Evolutionary conservation across 176 grass and related monocot species (phyloP).

Genomic region (Poa annua): DNA sequence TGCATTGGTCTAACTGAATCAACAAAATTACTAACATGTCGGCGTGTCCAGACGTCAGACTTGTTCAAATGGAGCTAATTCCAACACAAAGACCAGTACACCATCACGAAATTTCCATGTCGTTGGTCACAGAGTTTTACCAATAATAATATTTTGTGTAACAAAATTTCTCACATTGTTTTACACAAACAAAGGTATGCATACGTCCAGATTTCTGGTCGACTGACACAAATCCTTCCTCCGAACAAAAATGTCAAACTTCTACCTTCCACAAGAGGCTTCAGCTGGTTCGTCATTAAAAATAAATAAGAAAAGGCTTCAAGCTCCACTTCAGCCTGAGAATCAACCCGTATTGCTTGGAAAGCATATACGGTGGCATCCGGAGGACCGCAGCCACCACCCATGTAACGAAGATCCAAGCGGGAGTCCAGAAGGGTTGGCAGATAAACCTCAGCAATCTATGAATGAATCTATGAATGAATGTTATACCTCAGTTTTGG

Average conservation of each 20-base stretch:
- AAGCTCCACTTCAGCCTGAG: not conserved
- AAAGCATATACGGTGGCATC: too few relatives aligned
- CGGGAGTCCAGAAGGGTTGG: not conserved
- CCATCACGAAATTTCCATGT: not conserved
- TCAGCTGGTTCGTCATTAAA: not conserved
- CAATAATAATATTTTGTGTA: not conserved
- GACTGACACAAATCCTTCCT: not conserved
- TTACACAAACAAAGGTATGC: not conserved
- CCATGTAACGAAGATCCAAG: not conserved
- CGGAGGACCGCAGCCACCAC: not conserved
- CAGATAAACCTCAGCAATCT: not conserved
- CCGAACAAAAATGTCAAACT: not conserved
- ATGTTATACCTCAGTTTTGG: too few relatives aligned
- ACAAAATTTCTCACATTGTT: constrained; percentile 28
- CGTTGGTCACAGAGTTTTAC: not conserved
- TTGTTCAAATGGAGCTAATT: not conserved
- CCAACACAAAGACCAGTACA: too few relatives aligned
- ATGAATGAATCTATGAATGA: too few relatives aligned
- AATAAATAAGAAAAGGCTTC: not conserved
- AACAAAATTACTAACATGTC: not conserved
- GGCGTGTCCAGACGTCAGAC: not conserved
- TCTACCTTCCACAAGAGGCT: not conserved
- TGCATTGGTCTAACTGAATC: not conserved
- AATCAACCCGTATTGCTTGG: not conserved
- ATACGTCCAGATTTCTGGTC: constrained; percentile 3